These are phyloP conservation scores for Plenodomus tracheiphilus DNA, from an alignment of 2,329 filamentous ascomycete genomes.

Conservation along the genomic window DNA sequence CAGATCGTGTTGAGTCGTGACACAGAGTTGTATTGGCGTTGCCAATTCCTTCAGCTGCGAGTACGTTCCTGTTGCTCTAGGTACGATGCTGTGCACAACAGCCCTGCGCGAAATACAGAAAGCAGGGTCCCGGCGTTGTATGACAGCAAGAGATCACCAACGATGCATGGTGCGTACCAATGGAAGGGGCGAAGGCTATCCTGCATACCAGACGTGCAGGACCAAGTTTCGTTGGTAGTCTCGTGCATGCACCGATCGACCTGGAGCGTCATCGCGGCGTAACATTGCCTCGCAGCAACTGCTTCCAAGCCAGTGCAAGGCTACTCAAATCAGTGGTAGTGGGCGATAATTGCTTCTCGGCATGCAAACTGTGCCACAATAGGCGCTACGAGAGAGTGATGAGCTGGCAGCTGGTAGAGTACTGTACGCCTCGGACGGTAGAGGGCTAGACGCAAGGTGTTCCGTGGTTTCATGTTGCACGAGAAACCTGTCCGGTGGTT, in stretches of 20 bases:
- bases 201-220: background rate
- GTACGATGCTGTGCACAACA: background rate
- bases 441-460: background rate
- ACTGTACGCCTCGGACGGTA: slow-evolving; percentile 3
- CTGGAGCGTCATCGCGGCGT: slow-evolving; percentile 15
- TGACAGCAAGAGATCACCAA: slow-evolving; percentile 1
- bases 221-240: background rate
- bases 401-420: too few relatives aligned
- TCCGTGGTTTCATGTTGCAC: slow-evolving; percentile 6
- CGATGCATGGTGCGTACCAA: background rate
- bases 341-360: slow-evolving; percentile 2
- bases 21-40: background rate
- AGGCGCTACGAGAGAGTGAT: slow-evolving; percentile 21
- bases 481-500: slow-evolving; percentile 3
- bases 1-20: background rate
- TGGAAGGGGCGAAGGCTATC: background rate
- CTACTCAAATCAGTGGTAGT: slow-evolving; percentile 4
- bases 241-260: slow-evolving; percentile 4
- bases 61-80: slow-evolving; percentile 7
- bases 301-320: slow-evolving; percentile 8
- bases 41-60: slow-evolving; percentile 2
- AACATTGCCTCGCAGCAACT: slow-evolving; percentile 4
- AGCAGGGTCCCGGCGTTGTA: background rate
- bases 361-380: slow-evolving; percentile 26
- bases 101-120: background rate